Percentiles rank a stretch among this genome's conserved stretches.
Conservation (phyloP, 768 basidiomycete species). For the Mycena epipterygia region DNA sequence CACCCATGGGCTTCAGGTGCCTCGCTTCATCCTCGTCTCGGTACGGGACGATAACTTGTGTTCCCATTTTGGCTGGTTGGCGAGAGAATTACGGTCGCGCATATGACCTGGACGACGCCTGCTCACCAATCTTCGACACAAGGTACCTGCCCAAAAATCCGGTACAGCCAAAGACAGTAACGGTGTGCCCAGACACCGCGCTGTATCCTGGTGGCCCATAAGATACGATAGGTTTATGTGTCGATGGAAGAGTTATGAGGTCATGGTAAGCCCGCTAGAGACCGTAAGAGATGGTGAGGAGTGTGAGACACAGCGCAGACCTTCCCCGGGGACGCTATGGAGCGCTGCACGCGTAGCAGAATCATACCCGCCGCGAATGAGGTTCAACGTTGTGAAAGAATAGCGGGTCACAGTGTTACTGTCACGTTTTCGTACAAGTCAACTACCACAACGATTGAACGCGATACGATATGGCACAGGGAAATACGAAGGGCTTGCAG, state of each 20-base stretch:
- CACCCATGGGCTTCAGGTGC: conserved; percentile 92
- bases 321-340: conserved; percentile 60
- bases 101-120: conserved; percentile 1
- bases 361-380: conserved; percentile 51
- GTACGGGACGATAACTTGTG: conserved; percentile 95
- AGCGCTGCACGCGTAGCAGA: conserved; percentile 67
- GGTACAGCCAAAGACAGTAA: conserved; percentile 97
- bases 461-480: conserved; percentile 77
- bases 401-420: neutral
- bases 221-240: conserved; percentile 75
- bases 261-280: conserved; percentile 82
- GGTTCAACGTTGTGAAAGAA: neutral
- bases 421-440: neutral
- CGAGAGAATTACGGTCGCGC: conserved; percentile 19
- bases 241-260: conserved; percentile 68
- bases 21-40: conserved; percentile 95
- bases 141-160: conserved; percentile 96
- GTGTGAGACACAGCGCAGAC: conserved; percentile 43
- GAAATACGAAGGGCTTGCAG: conserved; percentile 84
- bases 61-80: conserved; percentile 84
- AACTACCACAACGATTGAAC: neutral
- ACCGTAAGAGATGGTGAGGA: neutral
- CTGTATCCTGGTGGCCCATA: conserved; percentile 88
- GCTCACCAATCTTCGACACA: conserved; percentile 91
- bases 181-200: conserved; percentile 90